Percentiles rank a stretch among this genome's conserved stretches.
phyloP scores from a whole-genome alignment of 192 early-diverging fungal genomes.

The Coemansia sp. region DNA sequence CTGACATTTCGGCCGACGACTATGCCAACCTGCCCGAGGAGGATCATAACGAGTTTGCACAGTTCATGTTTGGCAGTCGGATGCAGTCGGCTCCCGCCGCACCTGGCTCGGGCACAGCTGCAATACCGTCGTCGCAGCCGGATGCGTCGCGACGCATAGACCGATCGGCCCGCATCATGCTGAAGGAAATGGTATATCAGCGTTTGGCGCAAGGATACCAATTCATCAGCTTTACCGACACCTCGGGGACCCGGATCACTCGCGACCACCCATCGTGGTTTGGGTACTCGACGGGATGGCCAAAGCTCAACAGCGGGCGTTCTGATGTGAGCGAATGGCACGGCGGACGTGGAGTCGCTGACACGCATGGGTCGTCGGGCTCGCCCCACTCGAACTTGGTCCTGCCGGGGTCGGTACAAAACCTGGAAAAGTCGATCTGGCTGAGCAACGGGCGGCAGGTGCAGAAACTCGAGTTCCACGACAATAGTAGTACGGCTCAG shows the following conservation, averaged over 20 bases:
- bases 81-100: background rate
- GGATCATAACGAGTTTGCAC: conserved; percentile 28
- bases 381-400: conserved; percentile 1
- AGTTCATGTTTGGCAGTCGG: conserved; percentile 15
- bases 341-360: background rate
- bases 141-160: conserved; percentile 11
- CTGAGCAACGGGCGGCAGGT: conserved; percentile 89
- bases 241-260: background rate
- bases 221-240: conserved; percentile 55
- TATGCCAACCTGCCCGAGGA: conserved; percentile 8
- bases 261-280: background rate
- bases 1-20: conserved; percentile 14
- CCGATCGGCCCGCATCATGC: conserved; percentile 50
- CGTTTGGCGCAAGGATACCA: conserved; percentile 92
- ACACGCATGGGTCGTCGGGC: background rate
- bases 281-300: background rate
- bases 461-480: conserved; percentile 71
- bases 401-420: conserved; percentile 5
- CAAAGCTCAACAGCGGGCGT: conserved; percentile 6
- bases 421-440: conserved; percentile 48
- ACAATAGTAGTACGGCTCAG: conserved; percentile 48
- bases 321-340: background rate
- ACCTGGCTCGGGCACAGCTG: background rate
- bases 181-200: conserved; percentile 82
- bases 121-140: background rate